phyloP scores from a whole-genome alignment of 139 green algal species.

The Auxenochlorella pyrenoidosa region DNA sequence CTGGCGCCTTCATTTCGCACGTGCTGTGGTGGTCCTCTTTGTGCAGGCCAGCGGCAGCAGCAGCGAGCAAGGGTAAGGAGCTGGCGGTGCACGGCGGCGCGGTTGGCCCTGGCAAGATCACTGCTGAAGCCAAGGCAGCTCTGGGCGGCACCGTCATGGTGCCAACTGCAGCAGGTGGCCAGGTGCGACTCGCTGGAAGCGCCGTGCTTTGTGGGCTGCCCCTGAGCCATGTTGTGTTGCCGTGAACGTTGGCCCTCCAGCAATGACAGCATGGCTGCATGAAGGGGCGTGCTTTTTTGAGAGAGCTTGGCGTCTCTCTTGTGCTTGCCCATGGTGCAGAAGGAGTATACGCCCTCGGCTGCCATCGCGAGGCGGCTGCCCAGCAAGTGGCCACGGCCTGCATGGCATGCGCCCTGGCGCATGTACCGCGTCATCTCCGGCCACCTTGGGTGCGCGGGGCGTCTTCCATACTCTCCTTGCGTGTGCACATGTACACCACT shows the following conservation, averaged over 20 bases:
- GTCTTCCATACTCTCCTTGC: not conserved
- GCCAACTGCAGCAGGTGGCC: conserved; percentile 52
- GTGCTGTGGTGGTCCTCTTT: not conserved
- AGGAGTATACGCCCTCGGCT: conserved; percentile 73
- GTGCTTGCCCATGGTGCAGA: conserved; percentile 19
- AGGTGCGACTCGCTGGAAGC: conserved; percentile 7
- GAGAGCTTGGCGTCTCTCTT: no score
- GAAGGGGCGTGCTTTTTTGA: no score
- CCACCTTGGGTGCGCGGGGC: conserved; percentile 89
- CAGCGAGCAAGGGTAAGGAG: conserved; percentile 14
- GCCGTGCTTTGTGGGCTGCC: not conserved
- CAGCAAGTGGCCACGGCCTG: conserved; percentile 91
- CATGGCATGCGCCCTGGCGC: conserved; percentile 96
- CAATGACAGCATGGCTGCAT: no score
- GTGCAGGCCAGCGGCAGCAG: conserved; percentile 27
- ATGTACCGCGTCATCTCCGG: conserved; percentile 96
- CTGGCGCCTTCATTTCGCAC: not conserved
- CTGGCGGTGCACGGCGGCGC: conserved; percentile 38
- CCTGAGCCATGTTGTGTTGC: not conserved
- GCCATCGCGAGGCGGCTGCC: conserved; percentile 69
- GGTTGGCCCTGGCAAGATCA: conserved; percentile 24
- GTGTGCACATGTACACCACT: not conserved
- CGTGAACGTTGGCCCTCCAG: no score
- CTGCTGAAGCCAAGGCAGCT: conserved; percentile 35
- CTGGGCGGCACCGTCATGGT: conserved; percentile 46